Evolutionary conservation across 306 rosid species (phyloP).

Genomic region (Acacia melanoxylon): DNA sequence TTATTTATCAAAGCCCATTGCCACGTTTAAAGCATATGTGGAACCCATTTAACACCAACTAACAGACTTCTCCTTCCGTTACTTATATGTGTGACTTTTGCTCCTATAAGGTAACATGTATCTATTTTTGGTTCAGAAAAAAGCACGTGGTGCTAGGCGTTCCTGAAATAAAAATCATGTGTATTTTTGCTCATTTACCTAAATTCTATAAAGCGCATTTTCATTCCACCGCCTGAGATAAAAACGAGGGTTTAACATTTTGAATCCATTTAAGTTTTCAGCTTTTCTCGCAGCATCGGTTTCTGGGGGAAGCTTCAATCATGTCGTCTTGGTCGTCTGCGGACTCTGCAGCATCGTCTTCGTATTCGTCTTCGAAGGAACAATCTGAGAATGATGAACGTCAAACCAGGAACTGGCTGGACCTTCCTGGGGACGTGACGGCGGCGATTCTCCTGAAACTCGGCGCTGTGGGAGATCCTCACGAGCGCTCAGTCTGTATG

Average conservation of each 20-base stretch:
- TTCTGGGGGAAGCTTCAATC: not conserved
- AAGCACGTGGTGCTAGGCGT: too few relatives aligned
- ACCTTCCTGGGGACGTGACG: conserved; percentile 54
- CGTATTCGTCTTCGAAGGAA: not conserved
- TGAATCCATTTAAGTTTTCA: not conserved
- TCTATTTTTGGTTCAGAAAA: too few relatives aligned
- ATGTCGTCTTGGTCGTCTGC: not conserved
- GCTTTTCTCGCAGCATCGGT: not conserved
- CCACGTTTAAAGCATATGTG: too few relatives aligned
- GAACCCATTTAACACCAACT: too few relatives aligned
- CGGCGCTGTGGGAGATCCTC: conserved; percentile 37
- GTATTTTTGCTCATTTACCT: too few relatives aligned
- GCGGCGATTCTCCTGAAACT: conserved; percentile 47
- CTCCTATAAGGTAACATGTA: too few relatives aligned
- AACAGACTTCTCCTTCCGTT: too few relatives aligned
- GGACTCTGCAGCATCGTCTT: not conserved
- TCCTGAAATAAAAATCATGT: too few relatives aligned
- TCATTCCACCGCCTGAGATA: not conserved
- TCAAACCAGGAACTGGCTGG: conserved; percentile 48
- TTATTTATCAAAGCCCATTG: too few relatives aligned
- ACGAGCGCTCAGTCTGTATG: conserved; percentile 59
- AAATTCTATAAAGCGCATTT: not conserved
- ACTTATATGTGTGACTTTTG: too few relatives aligned
- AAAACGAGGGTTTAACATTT: too few relatives aligned
- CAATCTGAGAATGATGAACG: not conserved